Base-by-base conservation (phyloP, 2,329 filamentous ascomycete genomes). In the Sclerotinia subarctica region DNA sequence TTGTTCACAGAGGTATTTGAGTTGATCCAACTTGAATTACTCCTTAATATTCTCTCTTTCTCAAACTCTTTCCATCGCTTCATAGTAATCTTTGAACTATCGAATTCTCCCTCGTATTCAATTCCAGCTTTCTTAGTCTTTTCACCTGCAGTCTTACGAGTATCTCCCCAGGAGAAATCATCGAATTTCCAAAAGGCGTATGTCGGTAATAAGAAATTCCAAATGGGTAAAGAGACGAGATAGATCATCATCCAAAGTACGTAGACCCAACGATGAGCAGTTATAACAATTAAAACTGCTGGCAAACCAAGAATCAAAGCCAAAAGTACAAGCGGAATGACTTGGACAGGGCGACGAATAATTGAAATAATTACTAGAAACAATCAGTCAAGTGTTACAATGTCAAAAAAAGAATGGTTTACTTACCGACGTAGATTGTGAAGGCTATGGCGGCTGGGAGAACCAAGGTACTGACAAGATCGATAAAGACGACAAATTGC, bases 111-210 rank as follows among this genome's bases (percentile, higher is more conserved):
- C 80, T 97, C 93, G 71, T 90, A 90, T 76, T 94, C 94, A 71
- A 93, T 88, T 44, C 92, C 92, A 2, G 86, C 91, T 81, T 94
- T 95, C 83, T 94, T 94, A 19, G 87, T 90, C 82, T 91, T 92
- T 77, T 97, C 94, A 38, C 94, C 94, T 0, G 90, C 92, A 52
- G 94, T 97, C 86, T 98, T 96, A 70, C 95, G 88, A 67, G 95
- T 99, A 72, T 99, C 96, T 76, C 95, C 95, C 95, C 95, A 99
- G 68, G 92, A 96, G 84, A 99, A 99, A 82, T 99, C 95, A 78
- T 99, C 95, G 78, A 99, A 99, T 82, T 99, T 98, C 95, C 95
- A 99, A 84, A 94, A 99, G 3, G 95, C 91, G 78, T 99, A 99
- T 10, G 88, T 87, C 0, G 95, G 95, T 11, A 99, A 88, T 49